Conservation (phyloP, 2,329 filamentous ascomycete species). For the Karstenula rhodostoma region DNA sequence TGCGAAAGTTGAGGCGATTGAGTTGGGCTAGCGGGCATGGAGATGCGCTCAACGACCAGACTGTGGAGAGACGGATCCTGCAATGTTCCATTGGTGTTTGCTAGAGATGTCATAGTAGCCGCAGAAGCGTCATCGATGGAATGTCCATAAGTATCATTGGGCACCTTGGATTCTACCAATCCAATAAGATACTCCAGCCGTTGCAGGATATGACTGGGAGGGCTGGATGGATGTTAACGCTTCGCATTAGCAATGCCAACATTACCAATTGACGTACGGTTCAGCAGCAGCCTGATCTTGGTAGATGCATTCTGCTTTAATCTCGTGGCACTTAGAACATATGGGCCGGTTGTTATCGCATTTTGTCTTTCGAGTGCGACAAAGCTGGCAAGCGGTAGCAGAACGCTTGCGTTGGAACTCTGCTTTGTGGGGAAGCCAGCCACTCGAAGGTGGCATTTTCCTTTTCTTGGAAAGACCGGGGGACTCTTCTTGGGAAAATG, state of each 20-base stretch:
- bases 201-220: background rate
- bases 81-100: background rate
- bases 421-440: background rate
- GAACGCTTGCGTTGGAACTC: conserved; percentile 15
- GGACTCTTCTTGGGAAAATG: background rate
- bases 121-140: background rate
- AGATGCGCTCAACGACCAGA: background rate
- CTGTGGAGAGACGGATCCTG: background rate
- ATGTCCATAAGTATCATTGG: conserved; percentile 4
- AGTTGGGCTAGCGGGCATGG: background rate
- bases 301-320: conserved; percentile 21
- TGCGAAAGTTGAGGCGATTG: conserved; percentile 3
- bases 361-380: conserved; percentile 21
- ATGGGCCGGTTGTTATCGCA: conserved; percentile 26
- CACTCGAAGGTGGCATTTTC: background rate
- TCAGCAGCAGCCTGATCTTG: conserved; percentile 10
- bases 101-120: background rate
- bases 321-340: conserved; percentile 22
- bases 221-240: background rate
- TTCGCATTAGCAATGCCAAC: background rate
- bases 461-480: conserved; percentile 1
- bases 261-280: conserved; percentile 9
- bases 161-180: conserved; percentile 8
- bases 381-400: conserved; percentile 18
- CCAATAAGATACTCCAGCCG: conserved; percentile 3